Conservation (phyloP, 2,329 filamentous ascomycete genomes). For the Aspergillus pseudoviridinutans region DNA sequence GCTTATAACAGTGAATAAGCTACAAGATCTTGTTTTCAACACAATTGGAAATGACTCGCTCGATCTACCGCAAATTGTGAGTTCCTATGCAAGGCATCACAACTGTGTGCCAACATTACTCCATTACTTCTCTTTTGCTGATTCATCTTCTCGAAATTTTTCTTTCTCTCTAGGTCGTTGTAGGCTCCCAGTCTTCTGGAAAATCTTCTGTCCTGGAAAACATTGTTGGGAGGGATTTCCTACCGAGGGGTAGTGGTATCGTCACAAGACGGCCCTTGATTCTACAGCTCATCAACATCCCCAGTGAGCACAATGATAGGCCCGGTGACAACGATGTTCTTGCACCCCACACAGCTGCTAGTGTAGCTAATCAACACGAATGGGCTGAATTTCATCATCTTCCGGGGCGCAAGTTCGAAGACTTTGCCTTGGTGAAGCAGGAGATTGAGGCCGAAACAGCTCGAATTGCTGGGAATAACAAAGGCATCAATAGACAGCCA, state of each 20-base stretch:
- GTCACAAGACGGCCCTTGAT: constrained; percentile 92
- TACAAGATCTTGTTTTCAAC: constrained; percentile 98
- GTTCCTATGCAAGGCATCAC: constrained; percentile 27
- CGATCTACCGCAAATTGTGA: constrained; percentile 95
- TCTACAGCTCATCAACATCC: constrained; percentile 96
- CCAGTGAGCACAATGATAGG: constrained; percentile 66
- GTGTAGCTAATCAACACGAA: constrained; percentile 62
- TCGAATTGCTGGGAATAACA: constrained; percentile 92
- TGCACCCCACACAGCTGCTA: constrained; percentile 72
- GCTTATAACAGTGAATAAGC: constrained; percentile 92
- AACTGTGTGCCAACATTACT: not conserved
- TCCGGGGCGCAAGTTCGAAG: constrained; percentile 79
- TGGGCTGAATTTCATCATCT: constrained; percentile 98
- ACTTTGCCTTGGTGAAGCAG: constrained; percentile 88
- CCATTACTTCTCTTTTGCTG: not conserved
- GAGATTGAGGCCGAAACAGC: constrained; percentile 97
- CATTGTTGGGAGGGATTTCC: constrained; percentile 94
- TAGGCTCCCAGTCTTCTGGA: constrained; percentile 95
- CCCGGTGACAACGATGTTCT: constrained; percentile 61
- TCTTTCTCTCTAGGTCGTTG: constrained; percentile 68
- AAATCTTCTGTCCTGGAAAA: constrained; percentile 99
- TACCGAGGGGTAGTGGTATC: constrained; percentile 93
- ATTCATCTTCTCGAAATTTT: constrained; percentile 14
- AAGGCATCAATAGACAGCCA: constrained; percentile 94
- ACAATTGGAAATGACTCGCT: constrained; percentile 98